Percentiles rank a stretch among this genome's conserved stretches.
Conservation (phyloP, 352 stramenopile genomes). For the Pythium rishiriense region DNA sequence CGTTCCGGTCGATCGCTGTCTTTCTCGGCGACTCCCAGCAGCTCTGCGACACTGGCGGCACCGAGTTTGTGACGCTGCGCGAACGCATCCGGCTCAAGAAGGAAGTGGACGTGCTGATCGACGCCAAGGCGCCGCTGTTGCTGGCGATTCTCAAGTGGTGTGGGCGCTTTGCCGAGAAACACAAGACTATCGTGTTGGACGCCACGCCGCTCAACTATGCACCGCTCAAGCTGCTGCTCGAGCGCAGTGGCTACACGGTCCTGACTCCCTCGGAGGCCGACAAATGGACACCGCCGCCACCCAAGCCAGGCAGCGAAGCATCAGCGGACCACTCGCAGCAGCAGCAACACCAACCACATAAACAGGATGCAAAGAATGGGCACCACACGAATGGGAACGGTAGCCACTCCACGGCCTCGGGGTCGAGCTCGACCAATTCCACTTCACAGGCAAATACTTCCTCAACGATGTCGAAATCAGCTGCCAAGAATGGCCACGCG, state of each 20-base stretch:
- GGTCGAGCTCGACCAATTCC: background rate
- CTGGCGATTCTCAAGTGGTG: conserved; percentile 64
- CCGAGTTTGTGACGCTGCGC: conserved; percentile 46
- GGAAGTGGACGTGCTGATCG: conserved; percentile 70
- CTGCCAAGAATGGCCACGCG: background rate
- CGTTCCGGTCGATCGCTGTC: conserved; percentile 58
- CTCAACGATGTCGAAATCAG: background rate
- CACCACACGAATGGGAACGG: background rate
- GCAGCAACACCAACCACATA: background rate
- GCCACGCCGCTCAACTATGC: conserved; percentile 56
- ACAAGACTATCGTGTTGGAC: conserved; percentile 59
- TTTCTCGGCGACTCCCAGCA: conserved; percentile 58
- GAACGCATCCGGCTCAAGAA: conserved; percentile 55
- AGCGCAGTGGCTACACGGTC: conserved; percentile 49
- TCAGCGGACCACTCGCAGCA: background rate
- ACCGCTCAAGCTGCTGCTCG: conserved; percentile 41
- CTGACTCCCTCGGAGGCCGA: conserved; percentile 44
- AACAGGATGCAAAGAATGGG: background rate
- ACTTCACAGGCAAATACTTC: background rate
- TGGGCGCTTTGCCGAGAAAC: conserved; percentile 43
- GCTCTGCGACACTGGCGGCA: conserved; percentile 51
- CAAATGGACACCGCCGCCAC: conserved; percentile 11
- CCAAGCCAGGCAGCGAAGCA: background rate
- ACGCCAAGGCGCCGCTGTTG: conserved; percentile 55
- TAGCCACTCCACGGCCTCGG: background rate